Evolutionary conservation across 1,284 basidiomycete genomes (phyloP), one percentile per base, ranked within the genome.

Genomic region (Violaceomyces palustris): DNA sequence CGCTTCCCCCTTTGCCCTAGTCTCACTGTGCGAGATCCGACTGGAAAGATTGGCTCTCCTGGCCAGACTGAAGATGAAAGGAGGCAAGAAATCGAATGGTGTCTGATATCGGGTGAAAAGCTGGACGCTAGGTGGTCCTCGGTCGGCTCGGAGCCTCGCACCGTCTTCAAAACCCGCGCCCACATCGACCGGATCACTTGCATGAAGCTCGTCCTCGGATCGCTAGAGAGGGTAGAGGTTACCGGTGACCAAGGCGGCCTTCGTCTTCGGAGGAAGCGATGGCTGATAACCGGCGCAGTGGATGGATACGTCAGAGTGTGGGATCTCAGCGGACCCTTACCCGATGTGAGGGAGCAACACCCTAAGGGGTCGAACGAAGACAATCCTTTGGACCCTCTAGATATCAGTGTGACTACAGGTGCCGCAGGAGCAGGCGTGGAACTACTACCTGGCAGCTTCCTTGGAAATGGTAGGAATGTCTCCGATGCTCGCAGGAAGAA

Each of bases 141-240:
- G 14, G 30, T 12, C 11, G 48, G 32, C 3, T 30, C 38, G 7
- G 26, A 23, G 29, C 53, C 53, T 2, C 19, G 11, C 4, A 40
- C 40, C 23, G 50, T 44, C 14, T 19, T 44, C 10, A 41, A 42
- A 8, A 37, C 47, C 26, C 42, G 50, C 11, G 55, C 51, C 6
- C 55, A 58, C 42, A 46, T 46, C 22, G 48, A 54, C 47, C 39
- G 55, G 11, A 54, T 58, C 42, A 54, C 55, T n/a, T 42, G 45
- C 17, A 14, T 58, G 23, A 45, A 45, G 22, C 36, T 58, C 19
- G 27, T 58, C 4, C 23, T 22, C 31, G 25, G 50, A 29, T 28
- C 22, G 15, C 28, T 32, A 19, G 18, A 35, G 14, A 6, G 21
- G 28, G n/a, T n/a, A n/a, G n/a, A n/a, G n/a, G n/a, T n/a, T n/a